phyloP scores from a whole-genome alignment of 306 rosid species.

The Quercus berberidifolia region DNA sequence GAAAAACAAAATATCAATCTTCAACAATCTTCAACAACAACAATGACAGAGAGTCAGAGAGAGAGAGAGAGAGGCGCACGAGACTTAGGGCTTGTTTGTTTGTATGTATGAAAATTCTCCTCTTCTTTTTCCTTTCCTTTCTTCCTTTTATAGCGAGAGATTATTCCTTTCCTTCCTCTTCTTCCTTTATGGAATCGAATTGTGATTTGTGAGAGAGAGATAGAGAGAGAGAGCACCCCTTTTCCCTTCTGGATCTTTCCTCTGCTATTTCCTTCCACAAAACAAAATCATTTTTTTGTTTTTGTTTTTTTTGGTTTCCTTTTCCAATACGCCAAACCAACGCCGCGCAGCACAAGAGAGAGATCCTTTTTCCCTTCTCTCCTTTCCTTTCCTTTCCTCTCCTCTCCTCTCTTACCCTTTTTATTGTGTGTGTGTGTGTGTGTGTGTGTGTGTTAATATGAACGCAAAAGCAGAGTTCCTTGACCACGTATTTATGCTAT shows the following conservation, averaged over 20 bases:
- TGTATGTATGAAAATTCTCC: no score
- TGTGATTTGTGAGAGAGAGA: no score
- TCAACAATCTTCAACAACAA: background rate
- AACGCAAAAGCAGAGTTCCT: background rate
- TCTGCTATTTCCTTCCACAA: background rate
- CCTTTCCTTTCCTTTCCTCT: background rate
- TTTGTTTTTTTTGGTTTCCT: background rate
- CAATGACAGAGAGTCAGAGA: background rate
- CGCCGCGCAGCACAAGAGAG: background rate
- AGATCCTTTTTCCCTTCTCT: background rate
- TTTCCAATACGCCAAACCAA: conserved; percentile 5
- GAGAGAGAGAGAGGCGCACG: no score
- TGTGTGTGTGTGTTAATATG: background rate
- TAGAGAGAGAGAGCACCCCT: no score
- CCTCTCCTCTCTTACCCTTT: background rate
- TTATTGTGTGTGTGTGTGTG: background rate
- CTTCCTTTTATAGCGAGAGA: background rate
- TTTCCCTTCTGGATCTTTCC: background rate
- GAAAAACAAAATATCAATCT: no score
- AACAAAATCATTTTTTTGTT: background rate
- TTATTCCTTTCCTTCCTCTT: background rate
- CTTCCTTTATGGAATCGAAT: background rate
- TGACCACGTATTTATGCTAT: background rate
- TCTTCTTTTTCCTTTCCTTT: no score
- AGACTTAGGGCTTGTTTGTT: no score